phyloP scores from a whole-genome alignment of 768 basidiomycete genomes.

The Leucocoprinus leucothites region DNA sequence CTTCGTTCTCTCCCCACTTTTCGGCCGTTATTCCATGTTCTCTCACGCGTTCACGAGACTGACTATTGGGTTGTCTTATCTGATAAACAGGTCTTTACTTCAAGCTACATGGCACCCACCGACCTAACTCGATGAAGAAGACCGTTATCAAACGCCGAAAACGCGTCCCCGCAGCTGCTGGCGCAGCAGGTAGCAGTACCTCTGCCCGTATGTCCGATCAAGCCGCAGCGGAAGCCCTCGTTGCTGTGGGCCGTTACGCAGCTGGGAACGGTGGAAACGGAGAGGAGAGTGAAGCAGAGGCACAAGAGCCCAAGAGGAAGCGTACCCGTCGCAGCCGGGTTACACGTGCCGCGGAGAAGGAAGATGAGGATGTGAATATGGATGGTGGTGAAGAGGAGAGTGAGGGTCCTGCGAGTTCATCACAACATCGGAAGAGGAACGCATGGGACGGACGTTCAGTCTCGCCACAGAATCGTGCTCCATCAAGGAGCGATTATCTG shows the following conservation, averaged over 20 bases:
- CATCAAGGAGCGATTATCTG: slow-evolving; percentile 22
- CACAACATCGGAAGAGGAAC: slow-evolving; percentile 19
- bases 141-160: slow-evolving; percentile 98
- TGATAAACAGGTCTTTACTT: slow-evolving; percentile 81
- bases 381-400: slow-evolving; percentile 37
- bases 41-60: no score
- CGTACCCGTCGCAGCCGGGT: slow-evolving; percentile 40
- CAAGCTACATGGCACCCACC: slow-evolving; percentile 95
- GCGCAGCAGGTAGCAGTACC: slow-evolving; percentile 24
- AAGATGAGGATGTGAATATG: slow-evolving; percentile 49
- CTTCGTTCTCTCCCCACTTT: no score
- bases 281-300: slow-evolving; percentile 44
- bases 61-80: no score
- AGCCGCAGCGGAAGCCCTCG: slow-evolving; percentile 86
- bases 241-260: slow-evolving; percentile 67
- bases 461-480: slow-evolving; percentile 32
- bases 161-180: slow-evolving; percentile 90
- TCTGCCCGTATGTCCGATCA: slow-evolving; percentile 65
- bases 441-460: slow-evolving; percentile 25
- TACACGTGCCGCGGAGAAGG: slow-evolving; percentile 22
- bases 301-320: slow-evolving; percentile 57
- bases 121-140: slow-evolving; percentile 99
- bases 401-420: slow-evolving; percentile 20
- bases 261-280: slow-evolving; percentile 27
- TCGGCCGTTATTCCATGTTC: no score